Percentiles rank a stretch among this genome's conserved stretches.
Conservation (phyloP, 805 yeast genomes). For the Wickerhamiella galacta region DNA sequence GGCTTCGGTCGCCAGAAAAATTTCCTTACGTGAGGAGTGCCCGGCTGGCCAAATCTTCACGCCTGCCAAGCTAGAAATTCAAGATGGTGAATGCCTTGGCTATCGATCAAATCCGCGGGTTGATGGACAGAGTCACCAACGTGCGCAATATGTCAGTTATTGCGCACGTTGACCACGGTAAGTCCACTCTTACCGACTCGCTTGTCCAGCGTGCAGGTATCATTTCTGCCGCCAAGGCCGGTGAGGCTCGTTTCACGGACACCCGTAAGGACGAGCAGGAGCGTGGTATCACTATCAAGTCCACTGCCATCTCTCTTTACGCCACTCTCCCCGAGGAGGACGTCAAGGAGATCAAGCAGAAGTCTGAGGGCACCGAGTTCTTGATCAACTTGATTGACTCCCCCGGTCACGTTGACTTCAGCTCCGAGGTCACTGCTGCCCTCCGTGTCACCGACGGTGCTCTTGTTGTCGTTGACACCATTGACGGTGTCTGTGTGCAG, state of each 20-base stretch:
- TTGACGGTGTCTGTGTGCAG: conserved; percentile 99
- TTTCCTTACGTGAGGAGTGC: background rate
- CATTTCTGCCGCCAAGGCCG: conserved; percentile 98
- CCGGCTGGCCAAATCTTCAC: background rate
- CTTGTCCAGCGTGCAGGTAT: conserved; percentile 99
- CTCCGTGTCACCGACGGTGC: conserved; percentile 99
- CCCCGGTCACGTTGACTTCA: conserved; percentile 99
- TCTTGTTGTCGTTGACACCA: conserved; percentile 95
- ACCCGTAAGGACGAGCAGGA: conserved; percentile 99
- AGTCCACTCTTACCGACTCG: conserved; percentile 97
- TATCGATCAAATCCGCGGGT: conserved; percentile 77
- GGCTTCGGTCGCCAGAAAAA: conserved; percentile 1
- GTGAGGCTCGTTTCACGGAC: conserved; percentile 99
- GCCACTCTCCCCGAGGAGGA: conserved; percentile 78
- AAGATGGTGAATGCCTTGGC: conserved; percentile 21
- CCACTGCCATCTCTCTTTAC: conserved; percentile 94
- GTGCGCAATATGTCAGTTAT: conserved; percentile 99
- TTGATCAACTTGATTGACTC: conserved; percentile 97
- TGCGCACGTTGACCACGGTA: conserved; percentile 99
- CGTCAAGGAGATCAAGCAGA: conserved; percentile 74
- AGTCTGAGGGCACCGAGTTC: conserved; percentile 84
- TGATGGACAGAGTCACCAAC: conserved; percentile 99
- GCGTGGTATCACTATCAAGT: conserved; percentile 99
- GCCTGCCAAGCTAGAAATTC: conserved; percentile 1
- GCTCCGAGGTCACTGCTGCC: conserved; percentile 99